Conservation (phyloP, 805 yeast species). For the Kodamaea jinghongensis region DNA sequence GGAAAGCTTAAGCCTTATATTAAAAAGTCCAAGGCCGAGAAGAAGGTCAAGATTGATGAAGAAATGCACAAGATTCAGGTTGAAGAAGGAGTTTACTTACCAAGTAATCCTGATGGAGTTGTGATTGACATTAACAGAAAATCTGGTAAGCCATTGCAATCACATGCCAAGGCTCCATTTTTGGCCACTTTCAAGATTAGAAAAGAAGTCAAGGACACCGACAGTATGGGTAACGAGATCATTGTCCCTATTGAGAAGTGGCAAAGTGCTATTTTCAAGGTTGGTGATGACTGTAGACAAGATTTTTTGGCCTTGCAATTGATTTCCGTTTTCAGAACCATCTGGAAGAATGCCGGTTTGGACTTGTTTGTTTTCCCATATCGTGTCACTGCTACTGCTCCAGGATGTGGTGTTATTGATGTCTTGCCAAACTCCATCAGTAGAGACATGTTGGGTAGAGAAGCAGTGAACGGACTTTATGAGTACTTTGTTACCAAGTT, state of each 20-base stretch:
- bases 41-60: constrained; percentile 92
- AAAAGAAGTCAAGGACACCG: constrained; percentile 49
- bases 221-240: constrained; percentile 34
- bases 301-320: constrained; percentile 92
- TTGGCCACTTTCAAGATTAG: constrained; percentile 91
- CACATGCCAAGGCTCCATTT: constrained; percentile 98
- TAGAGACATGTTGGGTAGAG: constrained; percentile 98
- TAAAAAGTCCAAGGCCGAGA: constrained; percentile 92
- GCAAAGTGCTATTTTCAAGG: constrained; percentile 97
- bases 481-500: constrained; percentile 89
- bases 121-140: constrained; percentile 87
- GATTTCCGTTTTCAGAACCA: constrained; percentile 85
- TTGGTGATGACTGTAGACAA: constrained; percentile 98
- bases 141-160: constrained; percentile 92
- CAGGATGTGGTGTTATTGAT: constrained; percentile 98
- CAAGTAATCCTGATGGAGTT: constrained; percentile 95
- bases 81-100: constrained; percentile 83
- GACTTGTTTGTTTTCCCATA: constrained; percentile 91
- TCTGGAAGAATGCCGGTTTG: constrained; percentile 84
- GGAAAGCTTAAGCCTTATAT: constrained; percentile 94
- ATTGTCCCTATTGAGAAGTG: constrained; percentile 58
- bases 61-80: constrained; percentile 81
- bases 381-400: constrained; percentile 96
- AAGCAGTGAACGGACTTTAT: constrained; percentile 94
- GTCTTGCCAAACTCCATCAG: constrained; percentile 93